These are phyloP conservation scores for Mycotypha africana DNA, from an alignment of 371 early-diverging fungal species.

Conservation along the genomic window DNA sequence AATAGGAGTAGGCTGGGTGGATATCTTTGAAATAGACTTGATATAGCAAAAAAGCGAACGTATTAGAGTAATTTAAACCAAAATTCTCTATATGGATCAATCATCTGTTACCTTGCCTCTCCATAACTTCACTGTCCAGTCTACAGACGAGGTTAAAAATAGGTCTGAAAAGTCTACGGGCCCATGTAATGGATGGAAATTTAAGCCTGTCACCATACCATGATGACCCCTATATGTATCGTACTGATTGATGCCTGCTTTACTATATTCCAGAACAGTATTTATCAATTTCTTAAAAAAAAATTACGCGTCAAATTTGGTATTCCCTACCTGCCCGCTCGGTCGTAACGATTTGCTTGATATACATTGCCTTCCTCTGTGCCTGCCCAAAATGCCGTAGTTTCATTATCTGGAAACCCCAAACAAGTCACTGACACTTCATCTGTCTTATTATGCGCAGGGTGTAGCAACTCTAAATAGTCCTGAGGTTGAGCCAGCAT, in stretches of 20 bases:
- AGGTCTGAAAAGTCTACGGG: slow-evolving; percentile 85
- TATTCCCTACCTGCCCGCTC: slow-evolving; percentile 80
- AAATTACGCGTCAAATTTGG: too few species aligned
- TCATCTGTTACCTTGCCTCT: slow-evolving; percentile 60
- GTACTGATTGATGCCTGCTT: slow-evolving; percentile 86
- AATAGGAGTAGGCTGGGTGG: slow-evolving; percentile 52
- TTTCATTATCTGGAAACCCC: slow-evolving; percentile 90
- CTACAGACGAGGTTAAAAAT: slow-evolving; percentile 85
- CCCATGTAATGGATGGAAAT: slow-evolving; percentile 85
- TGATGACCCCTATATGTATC: slow-evolving; percentile 87
- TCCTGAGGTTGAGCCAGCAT: slow-evolving; percentile 95
- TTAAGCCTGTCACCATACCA: slow-evolving; percentile 85
- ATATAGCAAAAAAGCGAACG: too few species aligned
- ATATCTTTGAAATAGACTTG: slow-evolving; percentile 61
- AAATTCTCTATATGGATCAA: not conserved
- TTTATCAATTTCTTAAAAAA: too few species aligned
- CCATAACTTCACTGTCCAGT: slow-evolving; percentile 97
- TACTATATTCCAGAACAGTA: too few species aligned
- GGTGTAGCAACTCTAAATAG: slow-evolving; percentile 71
- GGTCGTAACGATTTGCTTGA: slow-evolving; percentile 89
- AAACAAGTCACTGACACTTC: slow-evolving; percentile 89
- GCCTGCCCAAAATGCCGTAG: slow-evolving; percentile 91
- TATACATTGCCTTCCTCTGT: slow-evolving; percentile 93
- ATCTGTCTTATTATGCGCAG: slow-evolving; percentile 76
- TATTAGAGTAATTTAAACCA: not conserved